phyloP scores from a whole-genome alignment of 257 asterid genomes.

The Nicotiana benthamiana region DNA sequence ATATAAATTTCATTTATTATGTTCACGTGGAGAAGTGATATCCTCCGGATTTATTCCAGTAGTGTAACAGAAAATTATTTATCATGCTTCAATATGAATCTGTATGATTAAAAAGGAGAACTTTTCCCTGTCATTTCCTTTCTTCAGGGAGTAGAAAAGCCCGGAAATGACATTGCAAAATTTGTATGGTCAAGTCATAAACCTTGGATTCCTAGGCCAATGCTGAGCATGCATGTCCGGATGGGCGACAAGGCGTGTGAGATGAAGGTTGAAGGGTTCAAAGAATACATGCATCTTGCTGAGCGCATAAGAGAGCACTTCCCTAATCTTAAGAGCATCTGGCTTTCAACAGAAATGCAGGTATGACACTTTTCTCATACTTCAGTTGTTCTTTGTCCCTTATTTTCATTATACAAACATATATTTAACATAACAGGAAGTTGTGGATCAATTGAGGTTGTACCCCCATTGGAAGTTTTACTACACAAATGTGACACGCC shows the following conservation, averaged over 20 bases:
- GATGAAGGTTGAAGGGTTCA: constrained; percentile 82
- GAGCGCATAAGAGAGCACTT: constrained; percentile 51
- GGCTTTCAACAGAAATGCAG: constrained; percentile 99
- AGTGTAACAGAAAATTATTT: background rate
- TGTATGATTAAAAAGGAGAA: background rate
- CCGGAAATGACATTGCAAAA: constrained; percentile 39
- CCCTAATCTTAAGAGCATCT: constrained; percentile 61
- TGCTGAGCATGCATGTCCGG: constrained; percentile 84
- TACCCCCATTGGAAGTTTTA: constrained; percentile 60
- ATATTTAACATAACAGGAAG: constrained; percentile 40
- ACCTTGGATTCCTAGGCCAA: constrained; percentile 81
- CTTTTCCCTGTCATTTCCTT: background rate
- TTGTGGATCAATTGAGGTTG: constrained; percentile 46
- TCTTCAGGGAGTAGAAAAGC: constrained; percentile 13
- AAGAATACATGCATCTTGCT: constrained; percentile 72
- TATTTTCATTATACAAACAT: background rate
- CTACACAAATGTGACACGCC: constrained; percentile 81
- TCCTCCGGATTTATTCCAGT: background rate
- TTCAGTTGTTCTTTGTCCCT: background rate
- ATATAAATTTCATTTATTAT: background rate
- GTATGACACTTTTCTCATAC: constrained; percentile 17
- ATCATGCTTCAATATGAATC: background rate
- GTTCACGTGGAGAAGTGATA: background rate
- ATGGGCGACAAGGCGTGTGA: constrained; percentile 98
- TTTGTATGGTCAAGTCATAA: constrained; percentile 77